Evolutionary conservation across 192 early-diverging fungal genomes (phyloP).

Genomic region (Jimgerdemannia flammicorona): DNA sequence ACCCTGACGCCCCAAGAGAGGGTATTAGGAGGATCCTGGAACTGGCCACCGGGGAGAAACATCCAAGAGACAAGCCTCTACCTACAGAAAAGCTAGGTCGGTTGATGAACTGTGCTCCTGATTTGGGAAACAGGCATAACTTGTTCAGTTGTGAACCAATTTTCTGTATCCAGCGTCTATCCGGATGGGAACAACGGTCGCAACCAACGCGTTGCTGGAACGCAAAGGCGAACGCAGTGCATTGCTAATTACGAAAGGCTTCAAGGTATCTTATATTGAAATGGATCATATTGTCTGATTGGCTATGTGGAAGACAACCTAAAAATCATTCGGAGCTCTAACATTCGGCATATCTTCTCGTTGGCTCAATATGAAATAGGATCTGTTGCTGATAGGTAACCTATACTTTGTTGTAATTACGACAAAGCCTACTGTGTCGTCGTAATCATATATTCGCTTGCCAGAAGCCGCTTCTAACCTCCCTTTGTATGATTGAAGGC

Average conservation of each 20-base stretch:
- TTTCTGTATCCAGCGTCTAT: slow-evolving; percentile 49
- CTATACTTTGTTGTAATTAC: neutral
- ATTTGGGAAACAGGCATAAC: neutral
- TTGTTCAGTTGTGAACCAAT: neutral
- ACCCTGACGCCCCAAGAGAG: slow-evolving; percentile 91
- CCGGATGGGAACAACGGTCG: slow-evolving; percentile 97
- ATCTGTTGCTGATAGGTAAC: slow-evolving; percentile 42
- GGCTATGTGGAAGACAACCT: no score
- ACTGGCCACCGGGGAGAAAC: slow-evolving; percentile 62
- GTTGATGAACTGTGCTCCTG: neutral
- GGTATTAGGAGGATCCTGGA: slow-evolving; percentile 89
- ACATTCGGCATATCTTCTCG: neutral
- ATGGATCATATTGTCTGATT: neutral
- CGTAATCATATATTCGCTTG: neutral
- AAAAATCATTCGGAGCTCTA: neutral
- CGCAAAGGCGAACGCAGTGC: slow-evolving; percentile 86
- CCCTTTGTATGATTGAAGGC: slow-evolving; percentile 32
- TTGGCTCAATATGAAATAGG: slow-evolving; percentile 15
- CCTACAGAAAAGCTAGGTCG: slow-evolving; percentile 67
- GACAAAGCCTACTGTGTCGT: no score
- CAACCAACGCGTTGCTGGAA: slow-evolving; percentile 89
- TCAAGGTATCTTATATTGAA: slow-evolving; percentile 61
- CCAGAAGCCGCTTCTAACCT: neutral
- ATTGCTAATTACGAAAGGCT: slow-evolving; percentile 88
- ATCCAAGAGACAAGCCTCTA: slow-evolving; percentile 65